Evolutionary conservation across 345 rosid genomes (phyloP).

Genomic region (Eucalyptus sideroxylon): DNA sequence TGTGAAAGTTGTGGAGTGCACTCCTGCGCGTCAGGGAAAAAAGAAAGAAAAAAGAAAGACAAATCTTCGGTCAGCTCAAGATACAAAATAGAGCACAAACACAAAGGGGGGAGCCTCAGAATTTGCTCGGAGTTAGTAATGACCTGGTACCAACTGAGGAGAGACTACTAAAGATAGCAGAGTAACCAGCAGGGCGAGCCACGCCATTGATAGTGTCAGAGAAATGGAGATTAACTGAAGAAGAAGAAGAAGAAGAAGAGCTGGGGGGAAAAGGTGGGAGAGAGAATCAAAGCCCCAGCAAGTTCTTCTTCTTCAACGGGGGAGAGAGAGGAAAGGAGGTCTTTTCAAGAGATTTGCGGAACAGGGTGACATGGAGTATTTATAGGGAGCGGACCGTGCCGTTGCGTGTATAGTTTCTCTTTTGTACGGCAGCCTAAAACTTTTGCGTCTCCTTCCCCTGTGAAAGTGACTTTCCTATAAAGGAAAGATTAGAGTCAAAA

Average conservation of each 20-base stretch:
- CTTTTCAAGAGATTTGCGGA: neutral
- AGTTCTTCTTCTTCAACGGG: neutral
- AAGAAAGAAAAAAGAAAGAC: too few species aligned
- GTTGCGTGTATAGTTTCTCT: too few species aligned
- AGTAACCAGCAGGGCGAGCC: neutral
- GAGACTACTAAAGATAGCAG: neutral
- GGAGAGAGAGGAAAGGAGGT: neutral
- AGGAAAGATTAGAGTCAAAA: neutral
- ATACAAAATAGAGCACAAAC: neutral
- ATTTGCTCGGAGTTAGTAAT: neutral
- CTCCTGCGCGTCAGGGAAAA: constrained; percentile 10
- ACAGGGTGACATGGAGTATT: neutral
- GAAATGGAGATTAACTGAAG: neutral
- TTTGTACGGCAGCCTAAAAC: neutral
- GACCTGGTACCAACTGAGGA: neutral
- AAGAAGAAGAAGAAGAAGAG: neutral
- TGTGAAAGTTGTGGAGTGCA: constrained; percentile 46
- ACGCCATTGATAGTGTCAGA: neutral
- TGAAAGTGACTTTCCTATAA: rapidly evolving
- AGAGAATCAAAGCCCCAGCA: neutral
- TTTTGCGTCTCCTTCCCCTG: neutral
- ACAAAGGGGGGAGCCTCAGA: neutral
- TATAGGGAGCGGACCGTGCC: neutral
- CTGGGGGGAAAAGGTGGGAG: neutral
- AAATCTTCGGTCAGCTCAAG: neutral